Evolutionary conservation across 768 basidiomycete genomes (phyloP), one percentile per base, ranked within the genome.

Genomic region (Tylopilus plumbeoviolaceoides): DNA sequence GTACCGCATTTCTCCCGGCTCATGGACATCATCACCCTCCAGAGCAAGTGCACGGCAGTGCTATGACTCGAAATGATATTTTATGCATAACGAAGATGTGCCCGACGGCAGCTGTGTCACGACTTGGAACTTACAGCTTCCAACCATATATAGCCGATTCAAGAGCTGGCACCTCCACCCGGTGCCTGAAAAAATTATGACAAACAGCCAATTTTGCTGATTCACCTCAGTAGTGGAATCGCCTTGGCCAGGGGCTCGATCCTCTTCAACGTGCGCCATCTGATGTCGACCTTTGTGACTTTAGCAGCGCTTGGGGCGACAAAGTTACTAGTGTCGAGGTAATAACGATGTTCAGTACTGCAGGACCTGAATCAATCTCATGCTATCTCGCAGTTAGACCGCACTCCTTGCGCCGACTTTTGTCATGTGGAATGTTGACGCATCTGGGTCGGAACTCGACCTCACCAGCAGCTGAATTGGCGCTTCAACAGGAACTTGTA

Each of bases 241-340:
- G 45, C 56, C 9, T 36, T 59, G 12, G 28, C 48, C 5, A 44
- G 48, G 42, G 33, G 38, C 2, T 43, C 48, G 1, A 53, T 35
- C 15, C 4, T 50, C 4, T 14, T 51, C 43, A 44, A 50, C 10
- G 5, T 42, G 21, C 48, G 50, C 3, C 54, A 56, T 35, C 7
- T 11, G n/a, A 8, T 12, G 9, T 14, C 45, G 7, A 46, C 53
- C 11, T 38, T 44, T 38, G 35, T 44, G 2, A 59, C 55, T 1
- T 14, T 51, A n/a, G 38, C 38, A 12, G 17, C 63, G 15, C 57
- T 53, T n/a, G 56, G 43, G 6, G 9, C 55, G 30, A 50, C 53
- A 5, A 54, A 23, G 20, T 33, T 63, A 14, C 14, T 63, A 25
- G 54, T 51, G 4, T 57, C 62, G 4, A 55, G 59, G 62, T 60